These are phyloP conservation scores for Cutaneotrichosporon dermatis DNA, from an alignment of 1,284 basidiomycete genomes.

Conservation along the genomic window DNA sequence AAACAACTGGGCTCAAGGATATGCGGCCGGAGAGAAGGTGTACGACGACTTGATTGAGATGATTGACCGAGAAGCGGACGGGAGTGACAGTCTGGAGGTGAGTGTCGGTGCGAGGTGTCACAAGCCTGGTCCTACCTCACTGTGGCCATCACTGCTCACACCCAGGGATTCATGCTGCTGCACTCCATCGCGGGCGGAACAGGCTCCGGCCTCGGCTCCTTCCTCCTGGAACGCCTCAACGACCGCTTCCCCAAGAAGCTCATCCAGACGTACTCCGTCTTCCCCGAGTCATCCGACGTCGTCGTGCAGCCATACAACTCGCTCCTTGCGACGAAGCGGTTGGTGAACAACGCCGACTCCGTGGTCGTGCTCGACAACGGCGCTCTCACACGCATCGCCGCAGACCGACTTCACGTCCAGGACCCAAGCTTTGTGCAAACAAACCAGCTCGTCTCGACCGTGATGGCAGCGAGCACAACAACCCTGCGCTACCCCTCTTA, in stretches of 20 bases:
- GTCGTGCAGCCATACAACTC: conserved; percentile 98
- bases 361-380: conserved; percentile 98
- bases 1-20: conserved; percentile 98
- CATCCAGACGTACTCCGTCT: conserved; percentile 98
- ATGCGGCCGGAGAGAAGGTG: conserved; percentile 79
- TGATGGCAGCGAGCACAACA: conserved; percentile 80
- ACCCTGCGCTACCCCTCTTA: conserved; percentile 97
- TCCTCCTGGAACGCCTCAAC: conserved; percentile 89
- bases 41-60: conserved; percentile 99
- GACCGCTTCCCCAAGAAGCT: conserved; percentile 99
- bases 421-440: conserved; percentile 92
- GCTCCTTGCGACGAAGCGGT: conserved; percentile 85
- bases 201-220: conserved; percentile 95
- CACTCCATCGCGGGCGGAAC: conserved; percentile 99
- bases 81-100: conserved; percentile 95
- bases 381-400: conserved; percentile 83
- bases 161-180: conserved; percentile 94
- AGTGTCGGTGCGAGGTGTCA: conserved; percentile 20
- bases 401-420: conserved; percentile 83
- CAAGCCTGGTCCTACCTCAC: too few species aligned
- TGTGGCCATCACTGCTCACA: not conserved
- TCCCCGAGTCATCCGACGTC: conserved; percentile 89
- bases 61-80: conserved; percentile 97
- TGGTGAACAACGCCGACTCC: conserved; percentile 94
- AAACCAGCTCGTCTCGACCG: conserved; percentile 71